Evolutionary conservation across 2,329 filamentous ascomycete species (phyloP), one percentile per base, ranked within the genome.

Genomic region (Thielaviopsis punctulata): DNA sequence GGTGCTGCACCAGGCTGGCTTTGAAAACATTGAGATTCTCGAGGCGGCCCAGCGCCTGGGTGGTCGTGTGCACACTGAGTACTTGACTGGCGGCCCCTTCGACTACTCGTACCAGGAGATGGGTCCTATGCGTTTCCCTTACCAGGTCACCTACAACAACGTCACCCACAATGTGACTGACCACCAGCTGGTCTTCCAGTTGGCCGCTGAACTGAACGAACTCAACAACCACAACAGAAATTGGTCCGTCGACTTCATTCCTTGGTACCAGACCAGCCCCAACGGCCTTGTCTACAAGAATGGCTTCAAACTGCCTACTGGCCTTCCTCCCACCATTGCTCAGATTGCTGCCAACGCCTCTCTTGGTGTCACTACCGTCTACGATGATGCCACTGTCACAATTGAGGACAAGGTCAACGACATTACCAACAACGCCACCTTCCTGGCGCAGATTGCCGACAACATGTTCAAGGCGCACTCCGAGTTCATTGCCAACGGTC

Each of bases 21-120:
- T 83, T 50, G 68, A 70, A 33, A 76, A 82, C 61, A 70, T 79
- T 64, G 71, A 73, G 45, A 79, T 84, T 52, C 67, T 79, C 18
- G 80, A 84, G 61, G 75, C 76, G 0, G 73, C 71, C 5, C 62
- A 75, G 39, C 69, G 80, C 7, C 69, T 83, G 13, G 80, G 80
- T 15, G 79, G 80, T 3, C 73, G 80, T 19, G 73, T 84, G 0
- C 76, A 76, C 53, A 84, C 80, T 1, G 71, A 71, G 52, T 83
- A 83, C 52, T 69, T 84, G 1, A 71, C 72, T 2, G 75, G 72
- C n/a, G 75, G 69, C 0, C 75, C 77, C 0, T 72, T 73, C 19
- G 70, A 82, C 55, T 82, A 83, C 59, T 77, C 79, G 19, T 83
- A 84, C 61, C 78, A 82, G 58, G 80, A 82, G 60, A 72, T 72